Evolutionary conservation across 305 asterid species (phyloP).

Genomic region (Coffea humblotiana): DNA sequence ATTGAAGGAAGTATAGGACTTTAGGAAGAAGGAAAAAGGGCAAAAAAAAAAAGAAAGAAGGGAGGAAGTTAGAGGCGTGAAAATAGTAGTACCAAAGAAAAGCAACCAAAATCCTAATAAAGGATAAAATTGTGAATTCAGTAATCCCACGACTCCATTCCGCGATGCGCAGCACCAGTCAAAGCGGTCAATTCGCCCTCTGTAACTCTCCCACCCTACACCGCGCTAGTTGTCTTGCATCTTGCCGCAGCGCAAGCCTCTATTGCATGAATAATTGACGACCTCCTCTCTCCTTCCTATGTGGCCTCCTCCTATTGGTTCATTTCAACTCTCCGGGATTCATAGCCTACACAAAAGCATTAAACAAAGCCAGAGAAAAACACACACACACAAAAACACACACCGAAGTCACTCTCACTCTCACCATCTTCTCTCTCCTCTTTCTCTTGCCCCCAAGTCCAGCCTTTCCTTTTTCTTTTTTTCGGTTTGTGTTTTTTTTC

Average conservation of each 20-base stretch:
- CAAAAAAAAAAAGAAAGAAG: neutral
- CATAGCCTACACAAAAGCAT: slow-evolving; percentile 39
- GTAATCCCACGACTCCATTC: neutral
- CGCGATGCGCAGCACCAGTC: slow-evolving; percentile 26
- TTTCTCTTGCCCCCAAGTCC: slow-evolving; percentile 6
- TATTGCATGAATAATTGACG: slow-evolving; percentile 41
- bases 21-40: too few relatives aligned
- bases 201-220: slow-evolving; percentile 20
- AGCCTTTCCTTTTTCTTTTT: neutral
- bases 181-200: slow-evolving; percentile 45
- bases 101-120: too few relatives aligned
- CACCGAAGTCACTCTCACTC: slow-evolving; percentile 38
- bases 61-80: too few relatives aligned
- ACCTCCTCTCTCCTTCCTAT: slow-evolving; percentile 18
- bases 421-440: slow-evolving; percentile 30
- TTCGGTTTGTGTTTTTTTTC: slow-evolving; percentile 42
- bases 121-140: slow-evolving; percentile 34
- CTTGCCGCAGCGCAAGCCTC: slow-evolving; percentile 34
- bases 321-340: slow-evolving; percentile 43
- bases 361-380: slow-evolving; percentile 26
- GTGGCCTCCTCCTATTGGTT: slow-evolving; percentile 37
- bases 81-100: neutral
- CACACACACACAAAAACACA: slow-evolving; percentile 12
- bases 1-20: too few relatives aligned
- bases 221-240: slow-evolving; percentile 32